Conservation (phyloP, 257 asterid species). For the Fraxinus pennsylvanica region DNA sequence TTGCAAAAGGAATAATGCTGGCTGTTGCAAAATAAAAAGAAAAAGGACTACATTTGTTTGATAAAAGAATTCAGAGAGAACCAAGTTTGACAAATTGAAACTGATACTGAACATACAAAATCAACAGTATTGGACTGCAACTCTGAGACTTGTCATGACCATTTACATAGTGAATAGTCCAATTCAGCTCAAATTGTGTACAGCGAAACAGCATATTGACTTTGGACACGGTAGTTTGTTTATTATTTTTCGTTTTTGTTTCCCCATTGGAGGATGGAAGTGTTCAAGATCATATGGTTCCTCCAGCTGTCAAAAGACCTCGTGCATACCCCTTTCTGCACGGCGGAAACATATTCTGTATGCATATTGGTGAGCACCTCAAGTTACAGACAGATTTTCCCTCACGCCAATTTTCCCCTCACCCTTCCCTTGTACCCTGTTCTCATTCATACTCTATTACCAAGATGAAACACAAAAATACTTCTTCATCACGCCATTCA, state of each 20-base stretch:
- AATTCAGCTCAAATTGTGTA: neutral
- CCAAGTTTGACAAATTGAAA: neutral
- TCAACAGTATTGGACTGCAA: neutral
- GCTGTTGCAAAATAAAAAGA: conserved; percentile 6
- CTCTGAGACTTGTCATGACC: neutral
- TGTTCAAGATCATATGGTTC: neutral
- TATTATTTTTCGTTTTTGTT: neutral
- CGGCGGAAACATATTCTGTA: neutral
- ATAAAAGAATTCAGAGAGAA: neutral
- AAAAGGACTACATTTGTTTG: neutral
- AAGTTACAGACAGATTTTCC: conserved; percentile 9
- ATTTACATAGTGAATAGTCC: neutral
- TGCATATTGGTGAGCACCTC: conserved; percentile 4
- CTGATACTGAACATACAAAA: neutral
- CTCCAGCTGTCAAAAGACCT: neutral
- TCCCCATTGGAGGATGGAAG: neutral
- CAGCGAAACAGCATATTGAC: neutral
- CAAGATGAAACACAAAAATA: neutral
- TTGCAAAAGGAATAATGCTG: neutral
- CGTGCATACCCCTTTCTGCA: neutral
- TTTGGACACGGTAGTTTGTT: neutral
- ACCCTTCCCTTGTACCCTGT: neutral
- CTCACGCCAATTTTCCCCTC: neutral
- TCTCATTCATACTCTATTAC: neutral
- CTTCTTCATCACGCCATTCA: neutral